Conservation (phyloP, 495 filamentous ascomycete species). For the Xylaria castorea region DNA sequence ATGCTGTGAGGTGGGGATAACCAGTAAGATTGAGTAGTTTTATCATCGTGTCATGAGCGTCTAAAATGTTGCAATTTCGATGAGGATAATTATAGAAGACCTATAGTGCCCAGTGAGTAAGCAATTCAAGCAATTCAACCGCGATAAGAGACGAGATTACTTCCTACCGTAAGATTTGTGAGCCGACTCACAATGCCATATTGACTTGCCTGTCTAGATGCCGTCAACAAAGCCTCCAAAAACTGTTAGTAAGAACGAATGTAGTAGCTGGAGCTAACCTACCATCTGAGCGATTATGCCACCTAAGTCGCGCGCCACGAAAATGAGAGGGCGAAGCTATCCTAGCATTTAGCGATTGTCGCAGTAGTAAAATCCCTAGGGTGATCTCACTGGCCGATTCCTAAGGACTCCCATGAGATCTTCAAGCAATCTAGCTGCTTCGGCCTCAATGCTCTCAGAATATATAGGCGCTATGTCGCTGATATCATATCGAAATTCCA, state of each 20-base stretch:
- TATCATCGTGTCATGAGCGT: neutral
- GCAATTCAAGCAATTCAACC: neutral
- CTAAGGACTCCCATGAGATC: neutral
- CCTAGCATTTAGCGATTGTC: neutral
- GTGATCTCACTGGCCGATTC: neutral
- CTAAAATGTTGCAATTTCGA: neutral
- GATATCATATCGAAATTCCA: conserved; percentile 1
- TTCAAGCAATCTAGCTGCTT: neutral
- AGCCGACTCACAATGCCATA: neutral
- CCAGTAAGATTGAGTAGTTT: neutral
- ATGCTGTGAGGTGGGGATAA: neutral
- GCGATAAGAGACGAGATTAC: neutral
- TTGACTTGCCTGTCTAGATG: neutral
- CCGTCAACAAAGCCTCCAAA: neutral
- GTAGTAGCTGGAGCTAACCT: neutral
- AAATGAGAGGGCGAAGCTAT: neutral
- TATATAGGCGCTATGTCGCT: neutral
- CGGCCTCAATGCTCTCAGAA: neutral
- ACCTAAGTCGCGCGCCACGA: neutral
- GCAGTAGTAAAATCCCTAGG: neutral
- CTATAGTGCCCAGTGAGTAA: neutral
- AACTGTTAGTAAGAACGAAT: neutral
- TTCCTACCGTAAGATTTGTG: neutral
- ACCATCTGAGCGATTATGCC: neutral
- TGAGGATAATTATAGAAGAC: conserved; percentile 1